A percentile compares a stretch with the other conserved stretches of the same genome.
phyloP scores from a whole-genome alignment of 2,329 filamentous ascomycete species.

The Colletotrichum echinochloae region DNA sequence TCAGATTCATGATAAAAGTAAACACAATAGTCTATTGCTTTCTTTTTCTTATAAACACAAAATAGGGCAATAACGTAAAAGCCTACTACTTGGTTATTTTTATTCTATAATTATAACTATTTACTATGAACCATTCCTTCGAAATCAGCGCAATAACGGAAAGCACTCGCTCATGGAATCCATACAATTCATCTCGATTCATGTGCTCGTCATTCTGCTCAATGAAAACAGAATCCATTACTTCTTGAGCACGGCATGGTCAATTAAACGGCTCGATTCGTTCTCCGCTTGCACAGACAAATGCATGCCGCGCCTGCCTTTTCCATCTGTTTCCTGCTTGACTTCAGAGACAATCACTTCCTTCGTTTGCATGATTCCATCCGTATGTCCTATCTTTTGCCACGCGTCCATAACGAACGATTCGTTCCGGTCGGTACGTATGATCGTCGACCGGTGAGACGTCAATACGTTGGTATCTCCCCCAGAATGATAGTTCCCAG shows the following conservation, averaged over 20 bases:
- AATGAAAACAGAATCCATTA: constrained; percentile 9
- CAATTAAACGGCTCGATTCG: constrained; percentile 24
- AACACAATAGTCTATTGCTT: too few relatives aligned
- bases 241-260: constrained; percentile 28
- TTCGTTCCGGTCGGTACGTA: constrained; percentile 1
- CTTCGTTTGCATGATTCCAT: constrained; percentile 39
- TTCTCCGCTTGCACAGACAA: constrained; percentile 34
- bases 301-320: constrained; percentile 28
- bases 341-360: constrained; percentile 38
- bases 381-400: constrained; percentile 28
- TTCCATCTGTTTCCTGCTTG: constrained; percentile 27
- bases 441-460: constrained; percentile 27
- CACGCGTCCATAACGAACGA: constrained; percentile 25
- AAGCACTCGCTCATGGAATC: background rate
- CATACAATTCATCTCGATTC: background rate
- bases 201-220: background rate
- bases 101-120: too few relatives aligned
- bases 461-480: constrained; percentile 26
- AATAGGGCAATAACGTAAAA: too few relatives aligned
- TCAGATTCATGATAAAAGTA: too few relatives aligned
- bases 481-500: constrained; percentile 32
- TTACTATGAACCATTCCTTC: too few relatives aligned
- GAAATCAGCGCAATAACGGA: background rate
- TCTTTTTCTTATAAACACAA: too few relatives aligned
- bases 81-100: too few relatives aligned